Evolutionary conservation across 2,329 filamentous ascomycete genomes (phyloP).

Genomic region (Penicillium sp.): DNA sequence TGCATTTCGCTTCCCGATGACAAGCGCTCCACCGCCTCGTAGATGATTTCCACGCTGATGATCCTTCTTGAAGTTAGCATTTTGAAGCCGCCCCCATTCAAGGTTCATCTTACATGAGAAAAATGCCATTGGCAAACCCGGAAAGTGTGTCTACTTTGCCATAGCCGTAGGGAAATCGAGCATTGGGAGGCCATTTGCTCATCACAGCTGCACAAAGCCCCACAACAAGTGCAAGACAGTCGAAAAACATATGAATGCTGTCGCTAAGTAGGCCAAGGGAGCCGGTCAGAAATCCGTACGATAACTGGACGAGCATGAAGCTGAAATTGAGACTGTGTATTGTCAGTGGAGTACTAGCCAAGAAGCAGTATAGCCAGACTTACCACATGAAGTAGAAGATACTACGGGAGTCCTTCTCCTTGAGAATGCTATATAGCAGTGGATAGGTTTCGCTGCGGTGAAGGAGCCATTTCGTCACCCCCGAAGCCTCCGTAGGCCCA

Average conservation of each 20-base stretch:
- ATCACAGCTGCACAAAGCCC: slow-evolving; percentile 90
- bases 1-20: slow-evolving; percentile 83
- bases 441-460: slow-evolving; percentile 71
- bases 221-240: slow-evolving; percentile 89
- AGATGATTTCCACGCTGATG: slow-evolving; percentile 93
- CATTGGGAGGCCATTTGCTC: slow-evolving; percentile 93
- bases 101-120: slow-evolving; percentile 71
- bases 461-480: slow-evolving; percentile 74
- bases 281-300: slow-evolving; percentile 91
- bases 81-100: neutral
- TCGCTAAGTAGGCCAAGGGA: slow-evolving; percentile 95
- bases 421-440: slow-evolving; percentile 80
- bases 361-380: slow-evolving; percentile 34
- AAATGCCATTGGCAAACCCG: slow-evolving; percentile 94
- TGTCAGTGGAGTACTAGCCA: slow-evolving; percentile 20
- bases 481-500: slow-evolving; percentile 59
- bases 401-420: slow-evolving; percentile 87
- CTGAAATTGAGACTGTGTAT: slow-evolving; percentile 77
- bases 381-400: slow-evolving; percentile 98
- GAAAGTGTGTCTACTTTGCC: slow-evolving; percentile 96
- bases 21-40: slow-evolving; percentile 88
- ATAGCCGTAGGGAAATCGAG: slow-evolving; percentile 90
- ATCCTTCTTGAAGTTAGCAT: slow-evolving; percentile 59
- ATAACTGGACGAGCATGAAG: slow-evolving; percentile 94
- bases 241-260: slow-evolving; percentile 99